phyloP scores from a whole-genome alignment of 257 asterid species.

The Mentha longifolia region DNA sequence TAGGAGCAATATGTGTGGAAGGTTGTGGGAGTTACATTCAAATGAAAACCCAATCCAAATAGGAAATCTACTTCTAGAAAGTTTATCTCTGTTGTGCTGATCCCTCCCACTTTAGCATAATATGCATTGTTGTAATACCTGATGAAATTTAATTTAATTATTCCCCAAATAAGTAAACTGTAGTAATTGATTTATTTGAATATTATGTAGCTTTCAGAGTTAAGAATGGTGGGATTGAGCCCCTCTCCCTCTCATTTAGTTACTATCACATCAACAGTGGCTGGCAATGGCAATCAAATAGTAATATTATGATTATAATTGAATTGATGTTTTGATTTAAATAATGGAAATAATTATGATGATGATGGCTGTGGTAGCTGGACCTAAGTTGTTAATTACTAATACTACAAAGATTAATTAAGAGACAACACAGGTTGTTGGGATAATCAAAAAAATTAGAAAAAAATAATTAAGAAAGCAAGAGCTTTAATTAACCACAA shows the following conservation, averaged over 20 bases:
- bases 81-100: conserved; percentile 92
- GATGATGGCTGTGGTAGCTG: conserved; percentile 25
- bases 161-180: too few species aligned
- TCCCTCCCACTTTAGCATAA: conserved; percentile 97
- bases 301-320: neutral
- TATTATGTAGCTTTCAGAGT: conserved; percentile 49
- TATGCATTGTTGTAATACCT: conserved; percentile 96
- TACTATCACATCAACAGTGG: too few species aligned
- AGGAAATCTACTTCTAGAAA: conserved; percentile 92
- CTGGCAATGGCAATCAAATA: neutral
- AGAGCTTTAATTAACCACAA: conserved; percentile 26
- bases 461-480: neutral
- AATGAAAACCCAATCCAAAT: conserved; percentile 84
- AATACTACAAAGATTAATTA: neutral
- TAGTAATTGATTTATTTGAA: conserved; percentile 19
- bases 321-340: neutral
- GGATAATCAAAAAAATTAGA: conserved; percentile 30
- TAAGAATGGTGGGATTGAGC: conserved; percentile 46
- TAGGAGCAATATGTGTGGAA: conserved; percentile 71
- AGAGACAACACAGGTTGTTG: conserved; percentile 16
- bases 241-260: conserved; percentile 20
- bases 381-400: conserved; percentile 30
- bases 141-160: neutral
- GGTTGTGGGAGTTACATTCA: conserved; percentile 84
- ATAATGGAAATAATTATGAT: conserved; percentile 9